Conservation (phyloP, 257 asterid species). For the Solanum gandarillasii region DNA sequence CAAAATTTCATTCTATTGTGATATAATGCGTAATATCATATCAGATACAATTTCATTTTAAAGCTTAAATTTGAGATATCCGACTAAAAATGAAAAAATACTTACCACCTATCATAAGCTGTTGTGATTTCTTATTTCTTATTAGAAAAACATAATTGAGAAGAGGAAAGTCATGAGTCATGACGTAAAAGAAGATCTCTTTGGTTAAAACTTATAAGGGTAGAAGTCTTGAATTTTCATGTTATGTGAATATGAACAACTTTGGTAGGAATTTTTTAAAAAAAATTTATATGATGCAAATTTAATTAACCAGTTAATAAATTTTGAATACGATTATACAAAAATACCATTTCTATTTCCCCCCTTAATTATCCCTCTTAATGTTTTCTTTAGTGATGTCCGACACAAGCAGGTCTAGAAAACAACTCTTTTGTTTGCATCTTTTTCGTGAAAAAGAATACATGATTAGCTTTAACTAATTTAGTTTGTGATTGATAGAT, state of each 20-base stretch:
- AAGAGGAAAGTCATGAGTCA: not conserved
- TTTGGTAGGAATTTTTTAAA: no score
- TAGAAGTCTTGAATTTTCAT: not conserved
- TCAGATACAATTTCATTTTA: not conserved
- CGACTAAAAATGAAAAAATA: not conserved
- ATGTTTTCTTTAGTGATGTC: not conserved
- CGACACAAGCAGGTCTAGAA: not conserved
- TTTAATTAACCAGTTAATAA: not conserved
- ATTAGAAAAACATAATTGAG: not conserved
- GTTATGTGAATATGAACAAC: not conserved
- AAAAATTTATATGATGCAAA: no score
- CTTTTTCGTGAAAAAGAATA: not conserved
- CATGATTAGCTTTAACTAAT: not conserved
- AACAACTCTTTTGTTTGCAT: not conserved
- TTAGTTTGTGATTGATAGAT: not conserved
- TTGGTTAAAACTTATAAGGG: not conserved
- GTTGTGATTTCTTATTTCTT: not conserved
- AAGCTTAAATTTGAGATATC: not conserved
- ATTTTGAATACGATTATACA: not conserved
- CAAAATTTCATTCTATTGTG: not conserved
- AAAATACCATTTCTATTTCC: no score
- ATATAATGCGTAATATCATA: not conserved
- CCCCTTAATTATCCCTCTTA: not conserved
- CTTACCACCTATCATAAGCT: not conserved
- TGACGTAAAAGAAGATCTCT: not conserved